These are phyloP conservation scores for Acacia confusa DNA, from an alignment of 306 rosid genomes.

Conservation along the genomic window DNA sequence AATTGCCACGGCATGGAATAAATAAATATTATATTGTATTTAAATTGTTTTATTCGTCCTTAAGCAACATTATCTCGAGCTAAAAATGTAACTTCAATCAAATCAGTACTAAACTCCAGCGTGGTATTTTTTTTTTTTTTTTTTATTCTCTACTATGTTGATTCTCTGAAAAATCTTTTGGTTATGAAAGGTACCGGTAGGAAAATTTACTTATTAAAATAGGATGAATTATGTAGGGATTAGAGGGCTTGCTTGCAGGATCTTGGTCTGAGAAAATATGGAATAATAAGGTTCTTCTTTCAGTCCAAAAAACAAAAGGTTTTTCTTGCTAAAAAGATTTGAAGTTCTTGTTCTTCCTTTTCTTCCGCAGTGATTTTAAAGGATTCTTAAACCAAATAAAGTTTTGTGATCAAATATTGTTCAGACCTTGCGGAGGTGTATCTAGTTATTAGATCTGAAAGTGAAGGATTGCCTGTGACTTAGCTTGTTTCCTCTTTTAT, in stretches of 20 bases:
- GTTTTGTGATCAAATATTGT: too few relatives aligned
- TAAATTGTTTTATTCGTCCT: neutral
- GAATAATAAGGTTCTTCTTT: neutral
- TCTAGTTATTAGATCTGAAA: neutral
- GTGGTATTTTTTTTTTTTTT: too few relatives aligned
- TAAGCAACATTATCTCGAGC: too few relatives aligned
- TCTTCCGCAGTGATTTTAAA: neutral
- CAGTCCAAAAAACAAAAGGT: neutral
- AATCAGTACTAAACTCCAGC: too few relatives aligned
- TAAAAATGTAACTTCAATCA: neutral
- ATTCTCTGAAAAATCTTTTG: too few relatives aligned
- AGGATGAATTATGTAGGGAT: neutral
- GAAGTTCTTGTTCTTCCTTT: neutral
- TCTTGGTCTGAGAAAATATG: neutral
- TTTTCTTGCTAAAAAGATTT: neutral
- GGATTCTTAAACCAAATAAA: too few relatives aligned
- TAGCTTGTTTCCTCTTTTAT: neutral
- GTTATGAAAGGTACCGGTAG: neutral
- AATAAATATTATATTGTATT: neutral
- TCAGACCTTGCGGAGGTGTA: neutral
- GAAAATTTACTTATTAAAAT: neutral
- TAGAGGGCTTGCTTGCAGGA: neutral
- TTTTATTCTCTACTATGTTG: too few relatives aligned
- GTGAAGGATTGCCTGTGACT: neutral
- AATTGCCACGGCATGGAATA: conserved; percentile 36